Percentiles rank a stretch among this genome's conserved stretches.
Evolutionary conservation across 2,329 filamentous ascomycete species (phyloP).

Genomic region (Tothia fuscella): DNA sequence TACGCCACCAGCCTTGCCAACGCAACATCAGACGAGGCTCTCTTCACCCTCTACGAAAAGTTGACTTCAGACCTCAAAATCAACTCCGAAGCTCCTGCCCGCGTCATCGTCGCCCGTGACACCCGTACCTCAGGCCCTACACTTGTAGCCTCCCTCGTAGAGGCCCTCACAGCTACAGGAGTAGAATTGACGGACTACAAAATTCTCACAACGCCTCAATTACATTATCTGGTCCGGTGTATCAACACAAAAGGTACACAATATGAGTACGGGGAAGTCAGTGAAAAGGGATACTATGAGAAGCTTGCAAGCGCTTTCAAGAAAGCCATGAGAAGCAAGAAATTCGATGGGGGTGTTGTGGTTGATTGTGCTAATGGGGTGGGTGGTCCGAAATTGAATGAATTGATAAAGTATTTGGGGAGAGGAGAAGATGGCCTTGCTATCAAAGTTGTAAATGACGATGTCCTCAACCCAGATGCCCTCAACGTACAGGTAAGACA

Average conservation of each 20-base stretch:
- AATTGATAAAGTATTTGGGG: constrained; percentile 75
- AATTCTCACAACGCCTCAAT: constrained; percentile 88
- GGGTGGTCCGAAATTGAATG: constrained; percentile 77
- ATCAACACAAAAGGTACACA: constrained; percentile 84
- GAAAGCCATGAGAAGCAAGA: constrained; percentile 65
- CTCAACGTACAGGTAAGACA: constrained; percentile 76
- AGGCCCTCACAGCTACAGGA: constrained; percentile 64
- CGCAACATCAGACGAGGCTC: constrained; percentile 58
- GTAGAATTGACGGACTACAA: constrained; percentile 75
- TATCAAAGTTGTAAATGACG: constrained; percentile 82
- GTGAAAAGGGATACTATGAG: constrained; percentile 87
- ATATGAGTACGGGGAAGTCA: constrained; percentile 77
- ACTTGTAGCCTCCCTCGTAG: constrained; percentile 66
- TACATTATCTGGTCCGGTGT: constrained; percentile 92
- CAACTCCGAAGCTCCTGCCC: constrained; percentile 56
- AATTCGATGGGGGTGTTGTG: constrained; percentile 59
- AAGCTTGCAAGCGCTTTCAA: constrained; percentile 81
- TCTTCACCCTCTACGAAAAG: constrained; percentile 64
- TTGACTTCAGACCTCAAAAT: constrained; percentile 67
- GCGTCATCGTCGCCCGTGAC: constrained; percentile 82
- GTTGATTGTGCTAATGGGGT: constrained; percentile 97
- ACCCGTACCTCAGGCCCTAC: constrained; percentile 84
- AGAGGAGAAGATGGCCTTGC: constrained; percentile 56
- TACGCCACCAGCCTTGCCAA: constrained; percentile 87
- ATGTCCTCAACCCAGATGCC: constrained; percentile 78